Conservation (phyloP, 2,329 filamentous ascomycete species). For the Penicillium polonicum region DNA sequence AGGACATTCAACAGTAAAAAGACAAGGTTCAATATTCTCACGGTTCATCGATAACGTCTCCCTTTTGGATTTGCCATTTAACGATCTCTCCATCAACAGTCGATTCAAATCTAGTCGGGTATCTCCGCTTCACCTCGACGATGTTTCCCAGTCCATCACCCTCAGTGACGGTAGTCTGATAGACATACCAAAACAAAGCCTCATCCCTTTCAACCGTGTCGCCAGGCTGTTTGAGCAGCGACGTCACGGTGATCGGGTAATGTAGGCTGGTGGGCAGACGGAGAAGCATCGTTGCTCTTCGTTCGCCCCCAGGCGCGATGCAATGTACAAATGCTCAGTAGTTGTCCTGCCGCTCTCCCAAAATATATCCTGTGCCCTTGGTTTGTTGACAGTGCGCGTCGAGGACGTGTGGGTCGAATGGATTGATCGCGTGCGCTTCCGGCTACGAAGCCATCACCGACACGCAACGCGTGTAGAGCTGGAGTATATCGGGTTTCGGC, state of each 20-base stretch:
- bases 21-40: slow-evolving; percentile 28
- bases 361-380: not conserved
- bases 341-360: not conserved
- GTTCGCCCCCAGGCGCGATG: slow-evolving; percentile 19
- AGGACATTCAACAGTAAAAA: slow-evolving; percentile 2
- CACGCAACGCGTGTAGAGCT: slow-evolving; percentile 22
- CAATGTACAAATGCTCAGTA: not conserved
- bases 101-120: slow-evolving; percentile 77
- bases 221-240: slow-evolving; percentile 73
- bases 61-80: slow-evolving; percentile 66
- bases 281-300: slow-evolving; percentile 44
- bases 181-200: slow-evolving; percentile 81
- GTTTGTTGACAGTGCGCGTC: slow-evolving; percentile 8
- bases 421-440: slow-evolving; percentile 23
- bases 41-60: slow-evolving; percentile 46
- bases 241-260: slow-evolving; percentile 91
- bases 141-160: slow-evolving; percentile 72
- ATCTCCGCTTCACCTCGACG: slow-evolving; percentile 65
- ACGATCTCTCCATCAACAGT: slow-evolving; percentile 77
- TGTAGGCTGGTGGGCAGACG: slow-evolving; percentile 60
- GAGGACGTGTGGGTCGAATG: slow-evolving; percentile 6
- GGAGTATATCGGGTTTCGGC: not conserved
- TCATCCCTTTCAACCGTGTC: slow-evolving; percentile 75
- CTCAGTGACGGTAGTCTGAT: slow-evolving; percentile 69
- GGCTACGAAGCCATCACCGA: slow-evolving; percentile 23